A percentile compares a stretch with the other conserved stretches of the same genome.
Evolutionary conservation across 2,329 filamentous ascomycete genomes (phyloP).

Genomic region (Cladosporium sp.): DNA sequence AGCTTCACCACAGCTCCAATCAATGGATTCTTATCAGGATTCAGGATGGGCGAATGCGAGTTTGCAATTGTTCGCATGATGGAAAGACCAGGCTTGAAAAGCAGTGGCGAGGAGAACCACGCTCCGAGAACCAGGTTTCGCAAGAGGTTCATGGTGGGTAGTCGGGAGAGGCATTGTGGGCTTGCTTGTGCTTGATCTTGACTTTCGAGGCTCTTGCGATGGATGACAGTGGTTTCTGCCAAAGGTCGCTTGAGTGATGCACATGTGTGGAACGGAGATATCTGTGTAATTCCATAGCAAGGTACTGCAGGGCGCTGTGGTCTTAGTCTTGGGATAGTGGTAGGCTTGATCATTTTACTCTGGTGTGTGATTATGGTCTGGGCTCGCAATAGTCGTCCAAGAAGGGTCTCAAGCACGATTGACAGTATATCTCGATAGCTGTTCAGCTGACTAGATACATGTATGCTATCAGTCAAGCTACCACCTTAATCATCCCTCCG

Average conservation of each 20-base stretch:
- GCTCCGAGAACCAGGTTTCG: slow-evolving; percentile 29
- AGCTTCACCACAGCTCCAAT: slow-evolving; percentile 43
- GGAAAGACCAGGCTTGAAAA: slow-evolving; percentile 29
- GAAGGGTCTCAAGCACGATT: not conserved
- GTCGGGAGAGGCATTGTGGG: slow-evolving; percentile 17
- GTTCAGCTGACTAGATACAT: not conserved
- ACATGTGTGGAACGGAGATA: slow-evolving; percentile 8
- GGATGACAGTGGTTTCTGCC: slow-evolving; percentile 3
- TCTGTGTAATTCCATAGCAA: not conserved
- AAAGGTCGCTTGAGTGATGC: not conserved
- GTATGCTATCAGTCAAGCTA: not conserved
- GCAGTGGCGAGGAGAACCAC: slow-evolving; percentile 29
- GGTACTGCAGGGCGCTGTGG: not conserved
- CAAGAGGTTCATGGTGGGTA: slow-evolving; percentile 25
- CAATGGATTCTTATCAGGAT: slow-evolving; percentile 46
- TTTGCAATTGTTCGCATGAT: slow-evolving; percentile 38
- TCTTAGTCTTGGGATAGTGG: not conserved
- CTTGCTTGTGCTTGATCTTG: slow-evolving; percentile 9
- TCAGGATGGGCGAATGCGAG: slow-evolving; percentile 41
- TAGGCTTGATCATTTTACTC: not conserved
- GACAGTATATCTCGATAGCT: not conserved
- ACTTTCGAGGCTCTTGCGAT: slow-evolving; percentile 13
- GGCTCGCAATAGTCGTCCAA: not conserved
- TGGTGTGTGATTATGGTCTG: not conserved
- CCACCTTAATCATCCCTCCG: not conserved